Evolutionary conservation across 1,284 basidiomycete genomes (phyloP).

Genomic region (Spongispora temasekensis): DNA sequence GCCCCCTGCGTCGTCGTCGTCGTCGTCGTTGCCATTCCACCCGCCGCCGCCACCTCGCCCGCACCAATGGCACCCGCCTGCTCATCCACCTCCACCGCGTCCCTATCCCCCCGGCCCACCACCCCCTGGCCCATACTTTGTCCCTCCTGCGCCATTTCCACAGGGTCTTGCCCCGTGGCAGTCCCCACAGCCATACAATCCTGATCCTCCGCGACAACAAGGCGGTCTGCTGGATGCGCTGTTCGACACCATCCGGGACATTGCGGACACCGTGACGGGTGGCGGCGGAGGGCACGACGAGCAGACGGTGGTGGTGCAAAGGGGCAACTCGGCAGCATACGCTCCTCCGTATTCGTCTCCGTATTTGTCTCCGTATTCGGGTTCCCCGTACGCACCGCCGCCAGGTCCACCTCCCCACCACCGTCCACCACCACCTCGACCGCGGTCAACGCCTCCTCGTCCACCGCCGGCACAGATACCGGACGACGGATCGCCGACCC

Average conservation of each 20-base stretch:
- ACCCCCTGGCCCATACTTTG: background rate
- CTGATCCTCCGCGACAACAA: conserved; percentile 8
- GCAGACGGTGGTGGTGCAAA: conserved; percentile 9
- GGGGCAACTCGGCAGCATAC: conserved; percentile 21
- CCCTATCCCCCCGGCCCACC: background rate
- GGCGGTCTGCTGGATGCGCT: conserved; percentile 30
- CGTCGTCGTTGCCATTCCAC: conserved; percentile 1
- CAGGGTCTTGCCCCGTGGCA: conserved; percentile 17
- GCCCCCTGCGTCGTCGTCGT: conserved; percentile 15
- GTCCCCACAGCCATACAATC: conserved; percentile 16
- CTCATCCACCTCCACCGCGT: background rate
- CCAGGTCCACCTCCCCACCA: too few relatives aligned
- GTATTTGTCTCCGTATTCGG: background rate
- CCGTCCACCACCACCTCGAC: conserved; percentile 9
- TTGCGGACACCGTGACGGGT: conserved; percentile 31
- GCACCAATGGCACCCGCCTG: background rate
- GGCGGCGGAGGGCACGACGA: conserved; percentile 25
- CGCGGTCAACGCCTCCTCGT: conserved; percentile 21
- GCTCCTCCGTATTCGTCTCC: conserved; percentile 13
- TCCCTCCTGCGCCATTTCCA: background rate
- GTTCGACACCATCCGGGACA: conserved; percentile 30
- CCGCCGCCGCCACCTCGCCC: background rate
- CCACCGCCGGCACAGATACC: conserved; percentile 18
- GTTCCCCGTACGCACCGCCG: conserved; percentile 24
- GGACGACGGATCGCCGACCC: conserved; percentile 62